phyloP scores from a whole-genome alignment of 1,284 basidiomycete species.

The Sutorius eximius region DNA sequence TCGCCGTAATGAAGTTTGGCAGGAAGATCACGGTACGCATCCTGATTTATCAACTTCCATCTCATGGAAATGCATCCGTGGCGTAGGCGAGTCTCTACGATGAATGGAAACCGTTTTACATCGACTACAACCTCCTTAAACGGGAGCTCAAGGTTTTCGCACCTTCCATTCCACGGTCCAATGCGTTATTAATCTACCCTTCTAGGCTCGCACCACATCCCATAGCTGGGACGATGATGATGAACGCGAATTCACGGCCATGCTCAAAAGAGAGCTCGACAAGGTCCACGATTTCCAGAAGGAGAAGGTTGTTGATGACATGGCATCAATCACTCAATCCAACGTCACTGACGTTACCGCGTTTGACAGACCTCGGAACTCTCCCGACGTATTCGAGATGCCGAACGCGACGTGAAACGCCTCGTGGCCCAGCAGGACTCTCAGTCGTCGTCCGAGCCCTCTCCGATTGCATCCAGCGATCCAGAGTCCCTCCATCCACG shows the following conservation, averaged over 20 bases:
- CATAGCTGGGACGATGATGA: constrained; percentile 74
- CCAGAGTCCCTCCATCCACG: constrained; percentile 55
- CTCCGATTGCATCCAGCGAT: constrained; percentile 40
- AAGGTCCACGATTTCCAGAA: constrained; percentile 97
- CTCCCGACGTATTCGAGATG: constrained; percentile 74
- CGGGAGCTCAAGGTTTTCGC: constrained; percentile 77
- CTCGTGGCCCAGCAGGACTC: constrained; percentile 66
- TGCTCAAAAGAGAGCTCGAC: constrained; percentile 87
- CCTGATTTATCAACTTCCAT: neutral
- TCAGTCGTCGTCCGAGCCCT: constrained; percentile 35
- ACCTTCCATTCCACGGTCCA: neutral
- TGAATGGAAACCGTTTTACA: constrained; percentile 89
- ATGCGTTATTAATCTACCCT: neutral
- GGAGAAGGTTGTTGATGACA: constrained; percentile 59
- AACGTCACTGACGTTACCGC: constrained; percentile 3
- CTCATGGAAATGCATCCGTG: neutral
- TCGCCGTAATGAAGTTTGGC: constrained; percentile 77
- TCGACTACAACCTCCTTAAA: constrained; percentile 88
- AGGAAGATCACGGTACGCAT: constrained; percentile 79
- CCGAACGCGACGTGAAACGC: constrained; percentile 76
- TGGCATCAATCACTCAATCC: neutral
- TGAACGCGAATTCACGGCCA: constrained; percentile 76
- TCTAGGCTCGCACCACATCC: constrained; percentile 57
- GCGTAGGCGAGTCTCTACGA: constrained; percentile 77
- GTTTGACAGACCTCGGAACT: constrained; percentile 74